These are phyloP conservation scores for Vigna reflexopilosa DNA, from an alignment of 306 rosid genomes.

Conservation along the genomic window DNA sequence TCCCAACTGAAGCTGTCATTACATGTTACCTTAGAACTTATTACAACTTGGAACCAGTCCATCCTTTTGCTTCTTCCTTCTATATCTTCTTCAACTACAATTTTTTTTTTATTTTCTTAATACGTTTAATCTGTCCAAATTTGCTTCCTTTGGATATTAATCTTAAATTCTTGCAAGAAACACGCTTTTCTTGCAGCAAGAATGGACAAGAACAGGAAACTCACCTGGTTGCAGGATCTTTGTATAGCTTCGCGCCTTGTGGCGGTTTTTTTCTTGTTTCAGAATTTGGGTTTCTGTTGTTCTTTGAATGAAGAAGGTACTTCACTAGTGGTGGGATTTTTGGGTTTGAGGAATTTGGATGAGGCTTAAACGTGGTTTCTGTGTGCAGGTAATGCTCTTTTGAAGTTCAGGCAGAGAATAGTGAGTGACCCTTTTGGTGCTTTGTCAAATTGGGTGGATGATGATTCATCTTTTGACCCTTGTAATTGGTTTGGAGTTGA, in stretches of 20 bases:
- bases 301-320: constrained; percentile 84
- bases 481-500: constrained; percentile 89
- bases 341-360: constrained; percentile 29
- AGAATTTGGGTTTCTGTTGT: constrained; percentile 62
- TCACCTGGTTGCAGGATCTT: constrained; percentile 43
- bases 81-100: background rate
- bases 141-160: background rate
- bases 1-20: background rate
- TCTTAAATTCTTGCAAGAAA: constrained; percentile 21
- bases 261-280: constrained; percentile 53
- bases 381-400: constrained; percentile 75
- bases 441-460: constrained; percentile 74
- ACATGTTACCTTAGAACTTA: background rate
- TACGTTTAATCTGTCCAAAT: constrained; percentile 10
- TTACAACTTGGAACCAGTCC: background rate
- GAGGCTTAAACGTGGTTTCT: constrained; percentile 30
- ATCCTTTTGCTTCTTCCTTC: background rate
- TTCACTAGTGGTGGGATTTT: background rate
- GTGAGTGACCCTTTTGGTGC: constrained; percentile 79
- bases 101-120: background rate
- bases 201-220: constrained; percentile 57
- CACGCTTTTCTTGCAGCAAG: constrained; percentile 30
- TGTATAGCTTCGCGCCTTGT: constrained; percentile 39
- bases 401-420: constrained; percentile 72
- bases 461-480: constrained; percentile 57